Evolutionary conservation across 768 basidiomycete genomes (phyloP).

Genomic region (Pleurotus platypus): DNA sequence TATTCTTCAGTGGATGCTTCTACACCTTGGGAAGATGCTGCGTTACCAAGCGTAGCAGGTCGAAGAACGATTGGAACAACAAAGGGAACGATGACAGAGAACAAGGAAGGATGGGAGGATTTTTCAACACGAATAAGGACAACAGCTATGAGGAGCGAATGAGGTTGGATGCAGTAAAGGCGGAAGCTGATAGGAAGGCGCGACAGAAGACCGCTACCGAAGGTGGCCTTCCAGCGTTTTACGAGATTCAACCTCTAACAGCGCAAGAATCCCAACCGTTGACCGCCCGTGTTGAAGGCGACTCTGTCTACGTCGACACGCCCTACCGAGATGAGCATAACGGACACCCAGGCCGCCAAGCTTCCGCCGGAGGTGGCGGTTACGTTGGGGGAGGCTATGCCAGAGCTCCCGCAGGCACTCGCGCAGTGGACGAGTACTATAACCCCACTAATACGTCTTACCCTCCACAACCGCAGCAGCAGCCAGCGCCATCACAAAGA

Average conservation of each 20-base stretch:
- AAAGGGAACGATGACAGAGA: slow-evolving; percentile 21
- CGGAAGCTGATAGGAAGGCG: slow-evolving; percentile 81
- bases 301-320: slow-evolving; percentile 55
- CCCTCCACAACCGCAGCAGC: slow-evolving; percentile 41
- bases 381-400: slow-evolving; percentile 60
- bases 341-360: slow-evolving; percentile 22
- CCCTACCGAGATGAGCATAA: slow-evolving; percentile 29
- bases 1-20: slow-evolving; percentile 91
- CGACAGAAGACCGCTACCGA: slow-evolving; percentile 53
- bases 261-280: slow-evolving; percentile 66
- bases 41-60: slow-evolving; percentile 44
- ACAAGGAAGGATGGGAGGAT: slow-evolving; percentile 8
- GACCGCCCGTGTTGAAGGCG: slow-evolving; percentile 53
- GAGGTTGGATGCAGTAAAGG: slow-evolving; percentile 82
- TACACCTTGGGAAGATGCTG: slow-evolving; percentile 85
- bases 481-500: slow-evolving; percentile 1
- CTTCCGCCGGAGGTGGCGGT: slow-evolving; percentile 22
- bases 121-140: slow-evolving; percentile 17
- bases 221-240: slow-evolving; percentile 70
- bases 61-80: slow-evolving; percentile 33
- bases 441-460: slow-evolving; percentile 34
- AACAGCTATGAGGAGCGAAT: slow-evolving; percentile 54
- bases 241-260: slow-evolving; percentile 2
- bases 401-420: slow-evolving; percentile 58
- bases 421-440: slow-evolving; percentile 78